Evolutionary conservation across 768 basidiomycete species (phyloP).

Genomic region (Phlebiopsis flavidoalba): DNA sequence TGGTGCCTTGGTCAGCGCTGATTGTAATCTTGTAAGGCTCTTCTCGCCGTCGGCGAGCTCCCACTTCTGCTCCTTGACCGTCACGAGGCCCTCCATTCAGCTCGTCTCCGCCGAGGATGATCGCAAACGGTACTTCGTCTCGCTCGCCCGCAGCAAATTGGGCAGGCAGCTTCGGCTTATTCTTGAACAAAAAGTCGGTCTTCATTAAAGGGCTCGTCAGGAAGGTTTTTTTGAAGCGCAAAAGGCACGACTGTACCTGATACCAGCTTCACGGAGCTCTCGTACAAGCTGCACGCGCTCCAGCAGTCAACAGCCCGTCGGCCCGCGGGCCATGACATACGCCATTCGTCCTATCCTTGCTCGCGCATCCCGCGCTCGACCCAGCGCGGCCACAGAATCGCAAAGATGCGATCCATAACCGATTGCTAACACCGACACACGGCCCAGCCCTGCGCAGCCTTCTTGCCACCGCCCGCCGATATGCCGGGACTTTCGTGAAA

Average conservation of each 20-base stretch:
- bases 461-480: constrained; percentile 72
- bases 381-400: constrained; percentile 86
- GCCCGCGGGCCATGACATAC: constrained; percentile 87
- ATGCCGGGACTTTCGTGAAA: constrained; percentile 67
- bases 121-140: constrained; percentile 89
- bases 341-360: constrained; percentile 93
- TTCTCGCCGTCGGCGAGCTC: constrained; percentile 70
- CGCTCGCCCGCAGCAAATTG: constrained; percentile 90
- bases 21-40: constrained; percentile 47
- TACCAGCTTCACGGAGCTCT: constrained; percentile 78
- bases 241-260: constrained; percentile 48
- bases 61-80: constrained; percentile 91
- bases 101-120: constrained; percentile 89
- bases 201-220: constrained; percentile 23
- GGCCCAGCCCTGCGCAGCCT: constrained; percentile 43
- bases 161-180: constrained; percentile 79
- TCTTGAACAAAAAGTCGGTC: constrained; percentile 92
- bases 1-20: constrained; percentile 42
- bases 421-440: constrained; percentile 93
- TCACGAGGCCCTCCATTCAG: constrained; percentile 76
- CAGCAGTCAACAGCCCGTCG: constrained; percentile 80
- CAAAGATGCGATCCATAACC: constrained; percentile 91
- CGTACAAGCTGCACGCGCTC: constrained; percentile 80
- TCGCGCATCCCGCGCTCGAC: constrained; percentile 70
- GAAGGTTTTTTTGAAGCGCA: too few relatives aligned